Evolutionary conservation across 805 yeast species (phyloP), one percentile per base, ranked within the genome.

Genomic region (Yarrowia sp.): DNA sequence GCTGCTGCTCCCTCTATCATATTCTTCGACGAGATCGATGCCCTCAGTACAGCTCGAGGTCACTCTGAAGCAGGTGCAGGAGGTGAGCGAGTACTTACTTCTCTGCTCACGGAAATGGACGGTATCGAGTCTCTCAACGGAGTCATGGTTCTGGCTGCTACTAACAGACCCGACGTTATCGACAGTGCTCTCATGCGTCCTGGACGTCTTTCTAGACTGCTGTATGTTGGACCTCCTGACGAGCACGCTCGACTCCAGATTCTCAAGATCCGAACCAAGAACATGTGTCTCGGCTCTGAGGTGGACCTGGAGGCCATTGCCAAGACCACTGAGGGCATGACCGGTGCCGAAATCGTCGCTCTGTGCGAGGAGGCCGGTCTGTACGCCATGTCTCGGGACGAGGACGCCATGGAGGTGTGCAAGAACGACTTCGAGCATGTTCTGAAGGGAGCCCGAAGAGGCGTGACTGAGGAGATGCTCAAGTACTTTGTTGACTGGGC

Each of bases 11-110:
- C 99, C 9, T 87, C 96, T 65, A 91, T 93, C 64, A 87, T 93
- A 6, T 93, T 93, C 71, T 92, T 93, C 70, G 99, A 93, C 77
- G 99, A 94, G 73, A 91, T 94, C 56, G 99, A 94, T 75, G 98
- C 99, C 0, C 76, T 94, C 36, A 85, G 96, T 5, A 83, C 88
- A 0, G 86, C 87, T 61, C 78, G 99, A 68, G 74, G 74, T 1
- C 88, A 85, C 19, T 77, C 80, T 2, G 81, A 76, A 16, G 76
- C 84, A 0, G 85, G 90, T 0, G 81, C 87, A 18, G 77, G 77
- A 2, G 83, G 93, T 0, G 90, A 84, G 65, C 87, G 96, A 68
- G 97, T 94, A 0, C 76, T 94, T 63, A 93, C 97, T 1, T 88
- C 98, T 0, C 76, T 94, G 67, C 79, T 94, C 68, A 94, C 93